Evolutionary conservation across 176 grass and related monocot genomes (phyloP), one percentile per base, ranked within the genome.

Genomic region (Puya raimondii): DNA sequence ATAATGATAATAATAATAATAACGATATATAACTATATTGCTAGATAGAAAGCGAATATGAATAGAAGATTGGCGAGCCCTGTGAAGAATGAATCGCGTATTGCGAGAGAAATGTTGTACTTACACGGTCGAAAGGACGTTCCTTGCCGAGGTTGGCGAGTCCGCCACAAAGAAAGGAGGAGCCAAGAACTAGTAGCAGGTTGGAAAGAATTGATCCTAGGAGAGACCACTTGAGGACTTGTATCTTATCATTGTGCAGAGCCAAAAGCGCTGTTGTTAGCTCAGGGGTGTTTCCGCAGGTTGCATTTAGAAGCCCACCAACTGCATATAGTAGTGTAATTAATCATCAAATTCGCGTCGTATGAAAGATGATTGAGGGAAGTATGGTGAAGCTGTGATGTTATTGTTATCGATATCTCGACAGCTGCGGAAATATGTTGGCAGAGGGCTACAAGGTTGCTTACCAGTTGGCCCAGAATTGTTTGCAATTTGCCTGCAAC

Each of bases 231-330:
- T 88, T 88, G 18, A 92, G 76, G 4, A 92, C 74, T 57, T 83
- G 80, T 15, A 88, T 78, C 65, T 92, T 86, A 57, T 85, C 80
- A 49, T 83, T 68, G 11, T 88, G 72, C 48, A 92, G 70, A 63
- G 89, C 85, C 15, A 85, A 73, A 11, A 92, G 63, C 14, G 85
- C 89, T 33, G 88, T 80, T 69, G 88, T 79, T 29, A 91, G 42
- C 71, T 92, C 89, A 33, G 85, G 76, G 26, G 52, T 77, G 77
- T 92, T 92, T 15, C 89, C 85, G 21, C 82, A 92, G 6, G 89
- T 92, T 22, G 89, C 89, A 72, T 88, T 92, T 51, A 92, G 49
- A 50, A 92, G 72, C 48, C 85, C 89, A 48, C 89, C 89, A 70
- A 79, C 85, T 92, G 74, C 52, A 80, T 29, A 10, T 33, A 27